phyloP scores from a whole-genome alignment of 129 eudicot genomes.

The Centrapalus pauciflorus region DNA sequence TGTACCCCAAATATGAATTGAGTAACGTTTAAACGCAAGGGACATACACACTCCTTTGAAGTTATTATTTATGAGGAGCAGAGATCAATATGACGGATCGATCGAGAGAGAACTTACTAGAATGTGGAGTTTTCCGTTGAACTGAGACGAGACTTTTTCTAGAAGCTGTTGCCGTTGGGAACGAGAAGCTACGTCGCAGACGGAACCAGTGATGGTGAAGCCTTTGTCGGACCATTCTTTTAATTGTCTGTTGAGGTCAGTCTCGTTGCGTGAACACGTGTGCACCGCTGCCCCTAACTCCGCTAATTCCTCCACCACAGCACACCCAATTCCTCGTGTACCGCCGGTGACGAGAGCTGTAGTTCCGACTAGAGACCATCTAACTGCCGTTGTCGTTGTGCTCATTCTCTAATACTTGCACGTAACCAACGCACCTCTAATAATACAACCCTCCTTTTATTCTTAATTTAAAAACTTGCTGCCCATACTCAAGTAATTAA shows the following conservation, averaged over 20 bases:
- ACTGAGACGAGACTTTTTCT: constrained; percentile 37
- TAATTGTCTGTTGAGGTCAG: constrained; percentile 48
- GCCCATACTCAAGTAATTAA: too few species aligned
- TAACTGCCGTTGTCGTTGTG: too few species aligned
- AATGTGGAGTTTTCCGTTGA: constrained; percentile 60
- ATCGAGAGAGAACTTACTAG: constrained; percentile 50
- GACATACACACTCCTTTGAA: too few species aligned
- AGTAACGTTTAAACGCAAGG: neutral
- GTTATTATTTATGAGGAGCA: neutral
- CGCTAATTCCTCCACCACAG: constrained; percentile 73
- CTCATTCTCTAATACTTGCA: too few species aligned
- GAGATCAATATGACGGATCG: neutral
- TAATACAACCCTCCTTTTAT: too few species aligned
- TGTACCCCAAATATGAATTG: too few species aligned
- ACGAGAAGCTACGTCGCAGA: constrained; percentile 49
- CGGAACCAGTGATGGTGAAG: constrained; percentile 49
- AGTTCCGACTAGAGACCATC: constrained; percentile 72
- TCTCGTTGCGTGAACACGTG: constrained; percentile 67
- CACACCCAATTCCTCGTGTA: constrained; percentile 82
- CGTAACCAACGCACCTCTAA: too few species aligned
- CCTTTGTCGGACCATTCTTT: constrained; percentile 61
- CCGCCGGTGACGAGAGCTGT: constrained; percentile 83
- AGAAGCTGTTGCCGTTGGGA: constrained; percentile 48
- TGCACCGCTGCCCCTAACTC: constrained; percentile 59
- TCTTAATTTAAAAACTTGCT: too few species aligned